These are phyloP conservation scores for Daldinia bambusicola DNA, from an alignment of 495 filamentous ascomycete genomes.

Conservation along the genomic window DNA sequence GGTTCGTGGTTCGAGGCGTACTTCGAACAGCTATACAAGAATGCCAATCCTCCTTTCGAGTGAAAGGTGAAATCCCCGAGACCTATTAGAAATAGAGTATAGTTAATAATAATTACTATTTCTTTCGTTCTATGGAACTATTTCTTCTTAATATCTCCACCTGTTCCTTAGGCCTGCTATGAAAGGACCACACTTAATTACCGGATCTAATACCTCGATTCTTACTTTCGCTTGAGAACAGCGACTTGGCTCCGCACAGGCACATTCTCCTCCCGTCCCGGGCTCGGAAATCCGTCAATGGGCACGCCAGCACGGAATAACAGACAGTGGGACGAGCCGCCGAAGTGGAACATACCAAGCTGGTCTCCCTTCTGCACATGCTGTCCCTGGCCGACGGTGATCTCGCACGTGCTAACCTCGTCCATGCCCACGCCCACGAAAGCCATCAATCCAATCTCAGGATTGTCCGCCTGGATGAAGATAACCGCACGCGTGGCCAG, in stretches of 20 bases:
- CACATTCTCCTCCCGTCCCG: slow-evolving; percentile 62
- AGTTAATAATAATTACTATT: neutral
- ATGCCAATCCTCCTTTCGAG: slow-evolving; percentile 64
- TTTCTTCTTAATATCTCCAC: neutral
- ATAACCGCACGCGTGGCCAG: slow-evolving; percentile 70
- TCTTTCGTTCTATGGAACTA: neutral
- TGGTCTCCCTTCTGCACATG: slow-evolving; percentile 71
- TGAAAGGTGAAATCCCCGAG: slow-evolving; percentile 25
- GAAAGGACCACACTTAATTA: neutral
- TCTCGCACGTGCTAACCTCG: slow-evolving; percentile 75
- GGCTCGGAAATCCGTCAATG: slow-evolving; percentile 59
- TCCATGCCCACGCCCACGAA: slow-evolving; percentile 76
- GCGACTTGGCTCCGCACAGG: slow-evolving; percentile 66
- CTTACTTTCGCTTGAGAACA: slow-evolving; percentile 47
- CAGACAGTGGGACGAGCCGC: slow-evolving; percentile 71
- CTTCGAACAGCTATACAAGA: slow-evolving; percentile 71
- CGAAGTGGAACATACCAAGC: slow-evolving; percentile 80
- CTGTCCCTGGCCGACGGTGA: slow-evolving; percentile 69
- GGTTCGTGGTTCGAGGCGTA: slow-evolving; percentile 78
- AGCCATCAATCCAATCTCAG: slow-evolving; percentile 70
- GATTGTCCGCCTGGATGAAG: slow-evolving; percentile 75
- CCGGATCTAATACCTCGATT: neutral
- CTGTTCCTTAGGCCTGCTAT: no score
- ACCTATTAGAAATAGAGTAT: neutral
- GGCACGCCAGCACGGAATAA: slow-evolving; percentile 63